Evolutionary conservation across 345 rosid genomes (phyloP).

Genomic region (Firmiana major): DNA sequence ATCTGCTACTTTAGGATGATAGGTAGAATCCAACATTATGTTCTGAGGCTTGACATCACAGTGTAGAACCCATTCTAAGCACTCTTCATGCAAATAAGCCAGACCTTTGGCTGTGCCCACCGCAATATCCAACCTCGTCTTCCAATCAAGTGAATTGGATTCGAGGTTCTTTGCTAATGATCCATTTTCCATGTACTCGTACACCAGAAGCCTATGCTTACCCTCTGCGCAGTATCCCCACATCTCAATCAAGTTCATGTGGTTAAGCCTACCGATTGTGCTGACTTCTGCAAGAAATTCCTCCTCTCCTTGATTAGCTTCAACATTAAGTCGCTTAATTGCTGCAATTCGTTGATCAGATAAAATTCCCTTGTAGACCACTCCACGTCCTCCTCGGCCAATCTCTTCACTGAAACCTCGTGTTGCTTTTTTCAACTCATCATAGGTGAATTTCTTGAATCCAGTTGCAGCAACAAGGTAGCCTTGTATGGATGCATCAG

Average conservation of each 20-base stretch:
- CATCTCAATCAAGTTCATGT: slow-evolving; percentile 36
- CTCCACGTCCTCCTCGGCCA: slow-evolving; percentile 40
- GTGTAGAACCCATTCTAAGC: slow-evolving; percentile 37
- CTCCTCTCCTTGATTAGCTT: slow-evolving; percentile 24
- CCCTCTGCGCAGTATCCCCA: slow-evolving; percentile 31
- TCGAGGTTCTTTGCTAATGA: slow-evolving; percentile 9
- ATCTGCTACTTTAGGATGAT: slow-evolving; percentile 24
- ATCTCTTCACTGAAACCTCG: slow-evolving; percentile 27
- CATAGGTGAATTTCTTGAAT: slow-evolving; percentile 29
- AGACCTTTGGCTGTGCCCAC: slow-evolving; percentile 33
- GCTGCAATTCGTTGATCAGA: background rate
- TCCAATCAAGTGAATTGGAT: slow-evolving; percentile 17
- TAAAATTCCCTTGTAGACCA: slow-evolving; percentile 19
- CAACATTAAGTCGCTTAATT: slow-evolving; percentile 29
- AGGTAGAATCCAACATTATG: slow-evolving; percentile 21
- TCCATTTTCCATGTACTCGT: slow-evolving; percentile 20
- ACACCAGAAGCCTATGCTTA: slow-evolving; percentile 30
- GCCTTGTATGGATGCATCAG: background rate
- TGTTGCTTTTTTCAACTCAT: slow-evolving; percentile 29
- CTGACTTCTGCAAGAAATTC: slow-evolving; percentile 24
- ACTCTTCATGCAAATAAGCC: slow-evolving; percentile 38
- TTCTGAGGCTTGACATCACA: slow-evolving; percentile 32
- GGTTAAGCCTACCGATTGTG: slow-evolving; percentile 29
- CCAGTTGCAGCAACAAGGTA: slow-evolving; percentile 20
- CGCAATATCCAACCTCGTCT: slow-evolving; percentile 18